Conservation (phyloP, 176 grass and related monocot genomes). For the Carex littledalei region DNA sequence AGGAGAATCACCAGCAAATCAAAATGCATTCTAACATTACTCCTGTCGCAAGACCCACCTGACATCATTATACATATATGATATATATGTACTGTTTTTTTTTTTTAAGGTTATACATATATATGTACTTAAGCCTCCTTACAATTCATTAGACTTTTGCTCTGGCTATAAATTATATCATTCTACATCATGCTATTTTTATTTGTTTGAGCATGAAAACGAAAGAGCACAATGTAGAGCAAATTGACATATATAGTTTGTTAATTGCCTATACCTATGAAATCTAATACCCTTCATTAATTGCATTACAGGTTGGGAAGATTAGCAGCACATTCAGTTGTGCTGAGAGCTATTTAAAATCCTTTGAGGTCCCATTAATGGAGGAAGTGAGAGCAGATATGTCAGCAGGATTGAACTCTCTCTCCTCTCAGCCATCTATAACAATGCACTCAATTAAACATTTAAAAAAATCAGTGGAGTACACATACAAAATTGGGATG, state of each 20-base stretch:
- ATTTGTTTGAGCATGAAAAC: neutral
- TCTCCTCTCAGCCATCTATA: neutral
- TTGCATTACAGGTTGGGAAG: neutral
- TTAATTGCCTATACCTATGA: neutral
- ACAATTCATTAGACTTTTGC: neutral
- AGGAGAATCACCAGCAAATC: neutral
- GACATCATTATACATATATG: neutral
- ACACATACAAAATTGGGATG: neutral
- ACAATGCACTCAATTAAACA: neutral
- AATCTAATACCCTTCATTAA: neutral
- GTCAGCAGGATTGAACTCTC: neutral
- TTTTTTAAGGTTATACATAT: too few relatives aligned
- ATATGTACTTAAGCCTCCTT: neutral
- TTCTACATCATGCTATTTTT: neutral
- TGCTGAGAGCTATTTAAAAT: constrained; percentile 14
- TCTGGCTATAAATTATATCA: neutral
- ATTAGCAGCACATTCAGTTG: neutral
- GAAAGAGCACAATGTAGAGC: neutral
- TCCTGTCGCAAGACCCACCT: neutral
- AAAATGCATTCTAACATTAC: neutral
- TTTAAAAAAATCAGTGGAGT: neutral
- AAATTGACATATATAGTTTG: neutral
- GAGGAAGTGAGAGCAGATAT: constrained; percentile 23
- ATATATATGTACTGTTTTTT: too few relatives aligned
- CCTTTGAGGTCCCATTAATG: neutral